Conservation (phyloP, 352 stramenopile genomes). For the Halophytophthora batemanensis region DNA sequence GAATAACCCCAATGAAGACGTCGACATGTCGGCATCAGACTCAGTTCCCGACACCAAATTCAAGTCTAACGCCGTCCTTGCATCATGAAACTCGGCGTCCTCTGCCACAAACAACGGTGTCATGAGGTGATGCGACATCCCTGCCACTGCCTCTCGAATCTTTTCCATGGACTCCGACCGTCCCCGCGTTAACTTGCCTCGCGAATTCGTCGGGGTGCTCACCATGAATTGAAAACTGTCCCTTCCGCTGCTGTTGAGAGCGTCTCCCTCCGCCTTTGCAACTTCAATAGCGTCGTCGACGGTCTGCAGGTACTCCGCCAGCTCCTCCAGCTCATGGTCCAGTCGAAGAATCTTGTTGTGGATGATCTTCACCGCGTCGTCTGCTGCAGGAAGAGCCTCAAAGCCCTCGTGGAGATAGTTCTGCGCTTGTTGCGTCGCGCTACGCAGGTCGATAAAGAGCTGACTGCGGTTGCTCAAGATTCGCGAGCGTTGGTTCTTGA, state of each 20-base stretch:
- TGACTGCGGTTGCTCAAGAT: conserved; percentile 81
- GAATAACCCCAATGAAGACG: conserved; percentile 59
- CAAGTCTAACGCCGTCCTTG: conserved; percentile 38
- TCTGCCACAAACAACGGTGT: conserved; percentile 76
- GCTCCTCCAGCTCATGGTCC: conserved; percentile 68
- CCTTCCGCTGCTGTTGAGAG: conserved; percentile 33
- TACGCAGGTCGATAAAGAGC: conserved; percentile 79
- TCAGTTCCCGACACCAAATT: conserved; percentile 16
- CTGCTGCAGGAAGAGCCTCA: conserved; percentile 59
- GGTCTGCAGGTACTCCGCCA: conserved; percentile 59
- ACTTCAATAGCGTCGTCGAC: conserved; percentile 74
- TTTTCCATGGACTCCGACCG: conserved; percentile 45
- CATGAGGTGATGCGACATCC: conserved; percentile 79
- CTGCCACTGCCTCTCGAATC: conserved; percentile 57
- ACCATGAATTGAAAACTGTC: conserved; percentile 64
- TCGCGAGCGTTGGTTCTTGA: conserved; percentile 82
- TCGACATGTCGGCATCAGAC: conserved; percentile 53
- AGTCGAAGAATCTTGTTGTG: conserved; percentile 77
- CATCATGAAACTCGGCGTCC: conserved; percentile 84
- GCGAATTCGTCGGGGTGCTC: conserved; percentile 18
- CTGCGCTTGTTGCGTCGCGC: conserved; percentile 73
- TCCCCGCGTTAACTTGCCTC: conserved; percentile 12
- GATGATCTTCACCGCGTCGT: conserved; percentile 82
- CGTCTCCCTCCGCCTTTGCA: conserved; percentile 57
- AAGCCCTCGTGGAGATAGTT: conserved; percentile 86